Evolutionary conservation across 208 protist species (phyloP), one percentile per base, ranked within the genome.

Genomic region (Crithidia sp.): DNA sequence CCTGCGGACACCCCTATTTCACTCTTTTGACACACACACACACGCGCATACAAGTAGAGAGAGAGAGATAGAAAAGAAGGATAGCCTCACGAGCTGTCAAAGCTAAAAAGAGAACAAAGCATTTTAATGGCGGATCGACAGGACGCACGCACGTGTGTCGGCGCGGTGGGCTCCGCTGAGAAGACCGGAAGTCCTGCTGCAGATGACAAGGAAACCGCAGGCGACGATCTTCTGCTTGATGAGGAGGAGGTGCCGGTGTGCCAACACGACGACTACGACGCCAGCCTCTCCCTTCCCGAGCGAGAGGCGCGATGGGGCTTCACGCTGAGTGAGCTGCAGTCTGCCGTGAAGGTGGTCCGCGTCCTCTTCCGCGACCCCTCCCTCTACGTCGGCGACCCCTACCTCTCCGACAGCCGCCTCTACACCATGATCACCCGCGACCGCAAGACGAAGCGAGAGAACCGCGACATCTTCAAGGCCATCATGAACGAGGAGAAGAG

Each of bases 341-440:
- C 76, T 2, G 86, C 87, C 12, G 85, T 86, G 17, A 94, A 91
- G 69, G 93, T 97, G 50, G 90, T 97, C 43, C 81, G 82, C 37
- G 85, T 77, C 7, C 86, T 97, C 19, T 93, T 92, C 67, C 70
- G 68, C 50, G 83, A 96, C 67, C 93, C 93, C 36, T 68, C 82
- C 16, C 80, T 97, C 52, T 97, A 93, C 70, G 79, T 96, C 37
- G 85, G 88, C 37, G 91, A 96, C 68, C 77, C 83, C 4, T 91
- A 94, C 67, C 83, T 97, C 7, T 71, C 77, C 28, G 91, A 95
- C 66, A 95, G 88, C 57, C 87, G 93, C 37, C 88, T 97, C 52
- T 96, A 95, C 83, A 95, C 89, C 7, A 96, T 95, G 91, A 97
- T 97, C 78, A 95, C 87, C 3, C 91, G 93, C 56, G 88, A 91